A percentile compares a stretch with the other conserved stretches of the same genome.
Evolutionary conservation across 345 rosid species (phyloP).

Genomic region (Lepidium aucheri): DNA sequence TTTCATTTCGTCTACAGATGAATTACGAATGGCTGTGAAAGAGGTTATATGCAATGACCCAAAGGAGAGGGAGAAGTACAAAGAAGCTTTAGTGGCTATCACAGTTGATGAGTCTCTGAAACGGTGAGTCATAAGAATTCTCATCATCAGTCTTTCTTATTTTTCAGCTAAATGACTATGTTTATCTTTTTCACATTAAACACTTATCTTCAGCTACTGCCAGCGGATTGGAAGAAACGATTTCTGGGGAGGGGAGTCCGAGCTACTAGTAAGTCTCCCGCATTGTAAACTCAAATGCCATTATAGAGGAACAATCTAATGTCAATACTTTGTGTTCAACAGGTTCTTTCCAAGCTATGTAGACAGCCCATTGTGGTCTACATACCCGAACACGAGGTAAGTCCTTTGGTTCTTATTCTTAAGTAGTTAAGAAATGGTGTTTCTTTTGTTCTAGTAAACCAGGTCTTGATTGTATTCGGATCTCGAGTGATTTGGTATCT

Average conservation of each 20-base stretch:
- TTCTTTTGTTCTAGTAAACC: not conserved
- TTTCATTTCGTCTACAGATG: constrained; percentile 40
- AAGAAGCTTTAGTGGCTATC: constrained; percentile 72
- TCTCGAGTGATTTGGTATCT: not conserved
- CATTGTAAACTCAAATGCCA: not conserved
- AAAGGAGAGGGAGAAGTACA: constrained; percentile 51
- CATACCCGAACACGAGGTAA: constrained; percentile 82
- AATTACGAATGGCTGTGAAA: constrained; percentile 79
- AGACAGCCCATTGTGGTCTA: constrained; percentile 67
- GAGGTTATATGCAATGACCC: constrained; percentile 63
- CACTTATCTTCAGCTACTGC: constrained; percentile 49
- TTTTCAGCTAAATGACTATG: not conserved
- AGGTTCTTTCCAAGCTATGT: constrained; percentile 84
- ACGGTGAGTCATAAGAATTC: constrained; percentile 34
- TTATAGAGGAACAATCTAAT: not conserved
- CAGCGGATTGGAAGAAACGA: constrained; percentile 60
- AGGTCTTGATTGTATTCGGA: not conserved
- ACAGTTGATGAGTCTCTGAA: constrained; percentile 78
- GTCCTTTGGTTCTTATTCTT: not conserved
- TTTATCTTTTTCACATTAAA: not conserved
- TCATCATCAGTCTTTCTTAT: not conserved
- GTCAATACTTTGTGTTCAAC: constrained; percentile 1
- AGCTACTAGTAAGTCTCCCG: constrained; percentile 57
- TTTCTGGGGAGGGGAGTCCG: constrained; percentile 98
- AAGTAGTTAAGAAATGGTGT: not conserved